These are phyloP conservation scores for Dryas octopetala DNA, from an alignment of 306 rosid species.

Conservation along the genomic window DNA sequence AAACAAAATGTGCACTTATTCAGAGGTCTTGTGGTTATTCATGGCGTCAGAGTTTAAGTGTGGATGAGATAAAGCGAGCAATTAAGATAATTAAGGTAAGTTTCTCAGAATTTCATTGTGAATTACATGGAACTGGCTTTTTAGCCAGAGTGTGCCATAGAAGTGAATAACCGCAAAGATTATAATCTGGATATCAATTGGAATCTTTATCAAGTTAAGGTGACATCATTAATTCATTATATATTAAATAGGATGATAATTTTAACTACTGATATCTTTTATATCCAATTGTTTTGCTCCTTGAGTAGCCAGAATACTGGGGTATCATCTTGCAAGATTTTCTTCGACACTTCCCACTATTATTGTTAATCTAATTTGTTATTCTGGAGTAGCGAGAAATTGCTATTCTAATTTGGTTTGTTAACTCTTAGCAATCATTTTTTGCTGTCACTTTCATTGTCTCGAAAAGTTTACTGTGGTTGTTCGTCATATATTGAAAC, in stretches of 20 bases:
- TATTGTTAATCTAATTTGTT: background rate
- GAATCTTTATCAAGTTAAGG: background rate
- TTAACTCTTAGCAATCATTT: background rate
- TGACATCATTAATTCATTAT: background rate
- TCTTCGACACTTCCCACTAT: background rate
- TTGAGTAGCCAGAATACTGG: background rate
- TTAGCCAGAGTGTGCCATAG: background rate
- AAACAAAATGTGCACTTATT: conserved; percentile 84
- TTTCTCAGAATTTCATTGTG: conserved; percentile 18
- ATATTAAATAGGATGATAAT: background rate
- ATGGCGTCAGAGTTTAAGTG: conserved; percentile 91
- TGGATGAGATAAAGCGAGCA: conserved; percentile 66
- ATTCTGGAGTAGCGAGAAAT: background rate
- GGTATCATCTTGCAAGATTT: background rate
- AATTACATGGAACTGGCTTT: background rate
- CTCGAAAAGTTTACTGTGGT: background rate
- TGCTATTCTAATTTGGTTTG: background rate
- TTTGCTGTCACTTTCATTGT: conserved; percentile 3
- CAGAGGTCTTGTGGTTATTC: conserved; percentile 97
- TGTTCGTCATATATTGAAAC: conserved; percentile 15
- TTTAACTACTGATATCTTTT: background rate
- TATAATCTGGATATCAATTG: background rate
- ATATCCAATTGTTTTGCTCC: background rate
- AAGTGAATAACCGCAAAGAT: background rate
- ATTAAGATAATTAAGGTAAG: conserved; percentile 74